Base-by-base conservation (phyloP, 192 early-diverging fungal species). In the Glomus cerebriforme region DNA sequence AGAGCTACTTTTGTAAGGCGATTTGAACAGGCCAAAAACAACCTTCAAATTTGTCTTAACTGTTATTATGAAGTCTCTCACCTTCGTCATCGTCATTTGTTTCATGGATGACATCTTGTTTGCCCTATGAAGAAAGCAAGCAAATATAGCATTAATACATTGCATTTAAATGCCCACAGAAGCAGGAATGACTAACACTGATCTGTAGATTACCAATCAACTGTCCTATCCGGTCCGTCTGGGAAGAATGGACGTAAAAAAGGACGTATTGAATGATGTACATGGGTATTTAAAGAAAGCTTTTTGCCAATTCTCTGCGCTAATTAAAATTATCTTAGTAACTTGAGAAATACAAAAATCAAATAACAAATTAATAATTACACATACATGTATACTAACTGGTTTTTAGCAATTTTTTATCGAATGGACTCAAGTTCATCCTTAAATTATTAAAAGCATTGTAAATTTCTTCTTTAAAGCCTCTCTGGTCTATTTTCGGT, bases 221-320 rank as follows among this genome's bases (percentile, higher is more conserved):
- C 13, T 68, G 66, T 68, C 4, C 5, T 31, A 27, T 34, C 66
- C 4, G 22, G 17, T 22, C 4, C 15, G 49, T 59, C 49, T 0
- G 49, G 15, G 19, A 73, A 72, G 59, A 73, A 73, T 73, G 49
- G 31, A 35, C 15, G 29, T 32, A 73, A 59, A 17, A 73, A 58
- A 73, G 71, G 49, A 59, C 59, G 71, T 73, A 73, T 58, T 58
- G 29, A 58, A 73, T 73, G 71, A n/a, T 73, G 49, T 58, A 59
- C 9, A 19, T 73, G 26, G 2, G 49, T 59, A 34, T 59, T 73
- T 2, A 13, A 58, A 29, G 49, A 32, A 73, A 73, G 59, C 24
- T 73, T 58, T 58, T 17, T 7, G 22, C 49, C 43, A 73, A 59
- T 73, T 73, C 22, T 58, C 71, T 58, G 13, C 71, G 34, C 49